phyloP scores from a whole-genome alignment of 306 rosid genomes.

The Medicago ruthenica region DNA sequence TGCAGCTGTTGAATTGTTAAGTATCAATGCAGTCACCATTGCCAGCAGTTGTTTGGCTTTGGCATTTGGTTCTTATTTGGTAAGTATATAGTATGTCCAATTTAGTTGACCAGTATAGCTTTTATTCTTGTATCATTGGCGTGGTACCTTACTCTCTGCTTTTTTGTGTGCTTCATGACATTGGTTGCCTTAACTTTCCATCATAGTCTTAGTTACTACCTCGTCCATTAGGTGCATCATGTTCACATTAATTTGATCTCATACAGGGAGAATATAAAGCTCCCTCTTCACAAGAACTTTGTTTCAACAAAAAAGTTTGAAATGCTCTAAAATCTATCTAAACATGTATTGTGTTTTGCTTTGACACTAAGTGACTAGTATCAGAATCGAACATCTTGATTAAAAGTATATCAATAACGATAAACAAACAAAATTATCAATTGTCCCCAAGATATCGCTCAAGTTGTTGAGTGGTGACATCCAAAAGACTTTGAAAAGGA shows the following conservation, averaged over 20 bases:
- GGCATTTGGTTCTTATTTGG: slow-evolving; percentile 68
- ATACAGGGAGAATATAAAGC: neutral
- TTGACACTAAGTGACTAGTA: too few species aligned
- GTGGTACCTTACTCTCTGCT: slow-evolving; percentile 15
- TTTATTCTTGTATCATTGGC: neutral
- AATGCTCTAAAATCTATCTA: too few species aligned
- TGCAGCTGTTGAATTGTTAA: slow-evolving; percentile 66
- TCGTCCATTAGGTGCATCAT: neutral
- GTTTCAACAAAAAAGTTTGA: neutral
- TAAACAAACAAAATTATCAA: too few species aligned
- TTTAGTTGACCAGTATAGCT: slow-evolving; percentile 14
- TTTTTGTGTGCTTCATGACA: neutral
- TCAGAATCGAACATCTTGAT: too few species aligned
- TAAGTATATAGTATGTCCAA: slow-evolving; percentile 45
- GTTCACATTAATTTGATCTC: neutral
- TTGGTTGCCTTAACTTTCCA: slow-evolving; percentile 6
- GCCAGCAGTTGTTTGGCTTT: slow-evolving; percentile 48
- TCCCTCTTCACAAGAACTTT: neutral
- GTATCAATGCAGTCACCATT: slow-evolving; percentile 52
- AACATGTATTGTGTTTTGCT: too few species aligned
- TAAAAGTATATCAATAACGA: too few species aligned
- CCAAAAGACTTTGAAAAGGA: too few species aligned
- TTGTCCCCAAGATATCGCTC: too few species aligned
- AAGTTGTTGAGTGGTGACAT: too few species aligned
- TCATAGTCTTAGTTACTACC: neutral